A percentile compares a stretch with the other conserved stretches of the same genome.
Evolutionary conservation across 129 eudicot species (phyloP).

Genomic region (carrot (Daucus carota)): DNA sequence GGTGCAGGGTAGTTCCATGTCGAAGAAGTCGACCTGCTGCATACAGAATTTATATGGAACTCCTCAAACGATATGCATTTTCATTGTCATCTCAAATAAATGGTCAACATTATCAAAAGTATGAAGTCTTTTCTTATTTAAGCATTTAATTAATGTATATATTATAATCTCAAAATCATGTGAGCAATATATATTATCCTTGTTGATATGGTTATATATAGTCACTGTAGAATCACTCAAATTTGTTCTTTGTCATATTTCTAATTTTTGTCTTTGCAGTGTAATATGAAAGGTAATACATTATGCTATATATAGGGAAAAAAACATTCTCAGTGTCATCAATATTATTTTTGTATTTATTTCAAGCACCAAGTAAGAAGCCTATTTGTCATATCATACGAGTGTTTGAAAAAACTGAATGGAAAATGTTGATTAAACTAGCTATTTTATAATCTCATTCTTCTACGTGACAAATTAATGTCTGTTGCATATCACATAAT

Average conservation of each 20-base stretch:
- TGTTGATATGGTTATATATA: neutral
- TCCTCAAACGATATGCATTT: constrained; percentile 67
- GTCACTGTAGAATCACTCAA: neutral
- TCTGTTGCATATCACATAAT: neutral
- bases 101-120: constrained; percentile 66
- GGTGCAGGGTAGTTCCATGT: constrained; percentile 58
- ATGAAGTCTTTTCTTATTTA: constrained; percentile 20
- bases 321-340: too few relatives aligned
- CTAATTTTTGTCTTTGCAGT: too few relatives aligned
- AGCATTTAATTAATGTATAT: neutral
- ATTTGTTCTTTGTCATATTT: too few relatives aligned
- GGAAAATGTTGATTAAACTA: too few relatives aligned
- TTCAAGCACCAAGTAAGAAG: too few relatives aligned
- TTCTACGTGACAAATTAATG: neutral
- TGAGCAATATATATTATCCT: neutral
- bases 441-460: neutral
- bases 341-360: too few relatives aligned
- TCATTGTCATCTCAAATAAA: constrained; percentile 58
- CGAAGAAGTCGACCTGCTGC: constrained; percentile 74
- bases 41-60: constrained; percentile 80
- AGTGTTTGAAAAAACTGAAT: too few relatives aligned
- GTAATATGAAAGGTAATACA: too few relatives aligned
- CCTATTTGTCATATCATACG: too few relatives aligned
- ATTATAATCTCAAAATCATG: neutral
- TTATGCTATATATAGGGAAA: too few relatives aligned